Percentiles rank a stretch among this genome's conserved stretches.
phyloP scores from a whole-genome alignment of 805 yeast genomes.

The Metschnikowia chrysomelidarum region DNA sequence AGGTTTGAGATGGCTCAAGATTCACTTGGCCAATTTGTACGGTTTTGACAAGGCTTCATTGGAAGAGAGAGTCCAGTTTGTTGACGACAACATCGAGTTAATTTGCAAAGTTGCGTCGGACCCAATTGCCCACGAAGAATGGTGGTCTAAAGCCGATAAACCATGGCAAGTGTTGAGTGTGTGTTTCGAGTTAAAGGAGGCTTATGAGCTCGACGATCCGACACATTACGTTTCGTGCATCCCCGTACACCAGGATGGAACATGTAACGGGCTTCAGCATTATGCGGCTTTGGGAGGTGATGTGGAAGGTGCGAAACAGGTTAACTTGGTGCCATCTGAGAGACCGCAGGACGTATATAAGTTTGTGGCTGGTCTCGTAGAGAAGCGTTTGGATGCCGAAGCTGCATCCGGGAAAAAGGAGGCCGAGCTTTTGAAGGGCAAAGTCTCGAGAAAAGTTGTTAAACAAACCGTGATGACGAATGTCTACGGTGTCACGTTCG shows the following conservation, averaged over 20 bases:
- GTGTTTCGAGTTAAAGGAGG: constrained; percentile 64
- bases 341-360: constrained; percentile 77
- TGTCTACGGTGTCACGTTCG: constrained; percentile 93
- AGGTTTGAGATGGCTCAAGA: constrained; percentile 73
- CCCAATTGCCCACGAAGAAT: constrained; percentile 55
- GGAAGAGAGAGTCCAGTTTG: constrained; percentile 58
- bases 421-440: constrained; percentile 56
- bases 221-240: constrained; percentile 63
- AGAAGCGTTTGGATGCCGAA: constrained; percentile 51
- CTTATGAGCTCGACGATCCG: constrained; percentile 61
- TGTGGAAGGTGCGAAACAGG: constrained; percentile 77
- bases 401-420: constrained; percentile 51
- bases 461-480: constrained; percentile 98
- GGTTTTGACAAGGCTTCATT: constrained; percentile 75
- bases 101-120: constrained; percentile 57
- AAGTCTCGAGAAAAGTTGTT: constrained; percentile 81
- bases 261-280: constrained; percentile 84
- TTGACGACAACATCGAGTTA: constrained; percentile 54
- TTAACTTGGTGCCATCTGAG: constrained; percentile 66
- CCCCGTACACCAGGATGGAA: constrained; percentile 85
- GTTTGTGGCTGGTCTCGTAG: constrained; percentile 65
- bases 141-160: constrained; percentile 76
- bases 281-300: constrained; percentile 89
- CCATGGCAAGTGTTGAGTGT: constrained; percentile 82
- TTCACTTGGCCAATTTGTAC: constrained; percentile 69